A percentile compares a stretch with the other conserved stretches of the same genome.
phyloP scores from a whole-genome alignment of 371 early-diverging fungal species.

The Globomyces sp. region DNA sequence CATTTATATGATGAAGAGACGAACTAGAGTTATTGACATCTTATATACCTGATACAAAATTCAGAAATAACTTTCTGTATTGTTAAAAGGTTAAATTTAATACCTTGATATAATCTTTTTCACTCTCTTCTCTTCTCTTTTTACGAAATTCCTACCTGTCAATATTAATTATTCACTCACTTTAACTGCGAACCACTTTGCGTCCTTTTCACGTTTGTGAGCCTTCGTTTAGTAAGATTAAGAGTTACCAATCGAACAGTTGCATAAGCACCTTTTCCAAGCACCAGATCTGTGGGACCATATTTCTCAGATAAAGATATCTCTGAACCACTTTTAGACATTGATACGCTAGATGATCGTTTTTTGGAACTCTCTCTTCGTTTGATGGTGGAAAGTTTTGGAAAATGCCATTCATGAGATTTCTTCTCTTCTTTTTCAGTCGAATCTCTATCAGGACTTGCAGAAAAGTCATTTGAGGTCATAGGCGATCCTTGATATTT shows the following conservation, averaged over 20 bases:
- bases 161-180: background rate
- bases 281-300: slow-evolving; percentile 39
- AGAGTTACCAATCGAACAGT: slow-evolving; percentile 69
- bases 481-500: background rate
- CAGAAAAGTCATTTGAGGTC: background rate
- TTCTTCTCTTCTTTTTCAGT: background rate
- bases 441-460: background rate
- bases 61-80: slow-evolving; percentile 68
- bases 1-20: slow-evolving; percentile 83
- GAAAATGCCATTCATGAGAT: background rate
- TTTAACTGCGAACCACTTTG: slow-evolving; percentile 17
- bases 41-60: slow-evolving; percentile 72
- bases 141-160: slow-evolving; percentile 73
- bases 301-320: slow-evolving; percentile 36
- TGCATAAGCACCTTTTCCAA: slow-evolving; percentile 93
- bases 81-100: too few species aligned
- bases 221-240: background rate
- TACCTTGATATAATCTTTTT: slow-evolving; percentile 83
- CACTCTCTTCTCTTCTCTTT: slow-evolving; percentile 72
- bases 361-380: background rate
- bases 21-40: slow-evolving; percentile 41
- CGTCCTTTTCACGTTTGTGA: slow-evolving; percentile 42
- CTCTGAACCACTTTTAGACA: slow-evolving; percentile 7
- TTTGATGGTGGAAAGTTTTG: background rate
- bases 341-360: slow-evolving; percentile 6